phyloP scores from a whole-genome alignment of 2,329 filamentous ascomycete genomes.

The Aspergillus sp. region DNA sequence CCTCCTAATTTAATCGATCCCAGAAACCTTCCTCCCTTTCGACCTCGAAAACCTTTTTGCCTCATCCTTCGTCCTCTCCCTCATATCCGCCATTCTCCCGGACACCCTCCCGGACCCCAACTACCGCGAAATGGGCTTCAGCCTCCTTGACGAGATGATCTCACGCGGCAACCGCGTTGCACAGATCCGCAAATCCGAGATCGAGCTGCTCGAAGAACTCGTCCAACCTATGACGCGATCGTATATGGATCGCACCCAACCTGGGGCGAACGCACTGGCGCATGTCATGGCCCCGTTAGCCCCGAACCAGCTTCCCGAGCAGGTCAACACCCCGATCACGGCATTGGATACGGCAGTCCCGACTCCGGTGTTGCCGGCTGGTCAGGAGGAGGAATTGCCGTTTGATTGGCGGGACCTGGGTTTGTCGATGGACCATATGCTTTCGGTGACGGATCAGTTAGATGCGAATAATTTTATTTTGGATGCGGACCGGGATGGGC shows the following conservation, averaged over 20 bases:
- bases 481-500: slow-evolving; percentile 13
- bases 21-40: slow-evolving; percentile 37
- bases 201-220: slow-evolving; percentile 21
- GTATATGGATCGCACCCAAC: background rate
- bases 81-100: slow-evolving; percentile 36
- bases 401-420: slow-evolving; percentile 22
- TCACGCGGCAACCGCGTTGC: slow-evolving; percentile 19
- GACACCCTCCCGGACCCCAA: slow-evolving; percentile 44
- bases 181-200: slow-evolving; percentile 22
- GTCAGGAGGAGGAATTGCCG: slow-evolving; percentile 13
- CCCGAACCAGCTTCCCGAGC: background rate
- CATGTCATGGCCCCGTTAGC: background rate
- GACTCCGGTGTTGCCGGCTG: background rate
- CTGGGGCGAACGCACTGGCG: background rate
- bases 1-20: slow-evolving; percentile 4
- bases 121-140: slow-evolving; percentile 36
- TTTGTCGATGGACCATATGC: slow-evolving; percentile 23
- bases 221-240: slow-evolving; percentile 13
- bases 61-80: slow-evolving; percentile 39
- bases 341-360: background rate
- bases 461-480: slow-evolving; percentile 17
- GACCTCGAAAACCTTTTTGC: slow-evolving; percentile 27
- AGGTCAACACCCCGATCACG: background rate
- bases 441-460: slow-evolving; percentile 20
- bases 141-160: slow-evolving; percentile 20